phyloP scores from a whole-genome alignment of 2,329 filamentous ascomycete genomes.

The Epichloe coenophiala region DNA sequence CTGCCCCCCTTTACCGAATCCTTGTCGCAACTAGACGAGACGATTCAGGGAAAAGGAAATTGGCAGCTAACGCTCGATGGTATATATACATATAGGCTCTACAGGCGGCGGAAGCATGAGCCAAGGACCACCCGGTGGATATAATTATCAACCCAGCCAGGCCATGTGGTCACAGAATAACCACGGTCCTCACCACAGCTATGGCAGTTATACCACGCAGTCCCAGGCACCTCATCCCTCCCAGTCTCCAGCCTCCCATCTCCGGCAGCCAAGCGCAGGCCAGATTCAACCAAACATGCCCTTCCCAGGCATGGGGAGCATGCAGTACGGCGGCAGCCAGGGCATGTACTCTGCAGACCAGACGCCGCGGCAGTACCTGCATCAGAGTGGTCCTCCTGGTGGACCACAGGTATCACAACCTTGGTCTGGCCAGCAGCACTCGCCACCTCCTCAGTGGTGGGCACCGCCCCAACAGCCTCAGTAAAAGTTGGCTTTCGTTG shows the following conservation, averaged over 20 bases:
- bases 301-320: conserved; percentile 48
- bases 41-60: neutral
- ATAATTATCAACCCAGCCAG: conserved; percentile 49
- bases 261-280: conserved; percentile 41
- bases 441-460: conserved; percentile 47
- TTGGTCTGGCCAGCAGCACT: conserved; percentile 50
- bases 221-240: conserved; percentile 36
- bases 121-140: conserved; percentile 43
- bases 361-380: conserved; percentile 54
- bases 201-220: conserved; percentile 39
- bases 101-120: conserved; percentile 35
- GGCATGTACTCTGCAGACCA: conserved; percentile 49
- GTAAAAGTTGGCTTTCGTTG: conserved; percentile 6
- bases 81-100: conserved; percentile 30
- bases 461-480: conserved; percentile 34
- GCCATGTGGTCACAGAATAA: conserved; percentile 53
- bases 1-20: neutral
- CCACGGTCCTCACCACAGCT: conserved; percentile 46
- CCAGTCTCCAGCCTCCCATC: conserved; percentile 45
- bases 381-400: conserved; percentile 37
- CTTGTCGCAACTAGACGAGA: too few relatives aligned
- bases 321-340: conserved; percentile 43
- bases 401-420: conserved; percentile 36
- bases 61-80: neutral
- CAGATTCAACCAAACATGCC: conserved; percentile 47